Conservation (phyloP, 2,329 filamentous ascomycete genomes). For the Penicillium sp. region DNA sequence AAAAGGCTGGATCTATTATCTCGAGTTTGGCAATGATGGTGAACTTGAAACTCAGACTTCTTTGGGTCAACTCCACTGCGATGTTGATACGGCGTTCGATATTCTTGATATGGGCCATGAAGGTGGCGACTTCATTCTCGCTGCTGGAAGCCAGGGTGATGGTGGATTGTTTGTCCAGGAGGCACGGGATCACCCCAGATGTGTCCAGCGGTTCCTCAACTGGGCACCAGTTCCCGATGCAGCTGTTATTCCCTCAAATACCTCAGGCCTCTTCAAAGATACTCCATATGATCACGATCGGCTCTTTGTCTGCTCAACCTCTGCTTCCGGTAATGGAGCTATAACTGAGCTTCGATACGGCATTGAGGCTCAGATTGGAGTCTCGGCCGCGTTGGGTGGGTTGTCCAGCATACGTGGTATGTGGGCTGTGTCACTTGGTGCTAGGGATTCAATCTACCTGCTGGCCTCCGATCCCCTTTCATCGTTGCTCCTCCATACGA, state of each 20-base stretch:
- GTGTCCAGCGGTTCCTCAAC: constrained; percentile 62
- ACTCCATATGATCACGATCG: constrained; percentile 47
- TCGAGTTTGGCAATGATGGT: constrained; percentile 61
- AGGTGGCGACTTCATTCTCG: constrained; percentile 73
- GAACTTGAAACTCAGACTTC: constrained; percentile 56
- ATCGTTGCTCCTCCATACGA: constrained; percentile 38
- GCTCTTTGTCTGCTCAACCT: constrained; percentile 66
- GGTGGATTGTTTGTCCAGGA: constrained; percentile 72
- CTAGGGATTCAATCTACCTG: constrained; percentile 35
- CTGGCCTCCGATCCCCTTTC: constrained; percentile 44
- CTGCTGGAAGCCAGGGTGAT: constrained; percentile 73
- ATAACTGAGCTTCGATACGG: constrained; percentile 69
- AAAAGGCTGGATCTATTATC: constrained; percentile 73
- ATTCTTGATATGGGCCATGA: constrained; percentile 61
- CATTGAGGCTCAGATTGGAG: constrained; percentile 64
- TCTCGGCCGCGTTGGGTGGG: constrained; percentile 41
- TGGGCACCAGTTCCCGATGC: constrained; percentile 56
- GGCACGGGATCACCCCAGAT: constrained; percentile 53
- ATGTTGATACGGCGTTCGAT: constrained; percentile 78
- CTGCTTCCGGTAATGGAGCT: constrained; percentile 56
- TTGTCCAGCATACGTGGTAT: constrained; percentile 41
- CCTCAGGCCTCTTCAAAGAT: constrained; percentile 14
- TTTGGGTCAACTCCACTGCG: constrained; percentile 66
- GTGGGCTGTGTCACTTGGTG: constrained; percentile 42
- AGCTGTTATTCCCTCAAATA: constrained; percentile 29